A percentile compares a stretch with the other conserved stretches of the same genome.
Conservation (phyloP, 2,329 filamentous ascomycete species). For the Ascochyta clinopodiicola region DNA sequence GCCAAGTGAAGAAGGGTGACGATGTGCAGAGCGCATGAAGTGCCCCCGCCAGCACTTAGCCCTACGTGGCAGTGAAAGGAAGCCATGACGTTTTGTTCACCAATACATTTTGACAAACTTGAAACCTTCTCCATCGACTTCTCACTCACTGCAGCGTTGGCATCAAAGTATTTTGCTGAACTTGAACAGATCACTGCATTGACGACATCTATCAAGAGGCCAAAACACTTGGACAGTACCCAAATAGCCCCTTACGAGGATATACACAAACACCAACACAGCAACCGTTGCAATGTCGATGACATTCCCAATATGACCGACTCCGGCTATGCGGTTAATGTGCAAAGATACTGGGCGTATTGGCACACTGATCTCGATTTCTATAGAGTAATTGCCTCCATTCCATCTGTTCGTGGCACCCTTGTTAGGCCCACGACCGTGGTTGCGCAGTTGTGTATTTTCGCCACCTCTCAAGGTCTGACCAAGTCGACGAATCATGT, state of each 20-base stretch:
- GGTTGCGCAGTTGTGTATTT: slow-evolving; percentile 5
- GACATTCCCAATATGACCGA: slow-evolving; percentile 11
- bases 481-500: slow-evolving; percentile 3
- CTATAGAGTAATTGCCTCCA: slow-evolving; percentile 12
- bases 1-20: slow-evolving; percentile 18
- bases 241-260: not conserved
- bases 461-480: not conserved
- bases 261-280: slow-evolving; percentile 12
- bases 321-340: slow-evolving; percentile 1
- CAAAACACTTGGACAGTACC: not conserved
- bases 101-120: slow-evolving; percentile 1
- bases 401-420: slow-evolving; percentile 17
- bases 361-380: slow-evolving; percentile 3
- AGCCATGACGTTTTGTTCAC: not conserved
- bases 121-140: not conserved
- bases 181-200: not conserved
- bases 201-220: not conserved
- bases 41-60: not conserved
- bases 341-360: slow-evolving; percentile 6
- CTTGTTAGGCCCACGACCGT: slow-evolving; percentile 13
- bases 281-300: slow-evolving; percentile 16
- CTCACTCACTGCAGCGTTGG: not conserved
- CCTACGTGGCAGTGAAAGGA: not conserved
- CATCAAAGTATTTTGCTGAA: not conserved
- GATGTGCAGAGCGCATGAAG: slow-evolving; percentile 6